Evolutionary conservation across 2,329 filamentous ascomycete species (phyloP).

Genomic region (Alternaria dauci): DNA sequence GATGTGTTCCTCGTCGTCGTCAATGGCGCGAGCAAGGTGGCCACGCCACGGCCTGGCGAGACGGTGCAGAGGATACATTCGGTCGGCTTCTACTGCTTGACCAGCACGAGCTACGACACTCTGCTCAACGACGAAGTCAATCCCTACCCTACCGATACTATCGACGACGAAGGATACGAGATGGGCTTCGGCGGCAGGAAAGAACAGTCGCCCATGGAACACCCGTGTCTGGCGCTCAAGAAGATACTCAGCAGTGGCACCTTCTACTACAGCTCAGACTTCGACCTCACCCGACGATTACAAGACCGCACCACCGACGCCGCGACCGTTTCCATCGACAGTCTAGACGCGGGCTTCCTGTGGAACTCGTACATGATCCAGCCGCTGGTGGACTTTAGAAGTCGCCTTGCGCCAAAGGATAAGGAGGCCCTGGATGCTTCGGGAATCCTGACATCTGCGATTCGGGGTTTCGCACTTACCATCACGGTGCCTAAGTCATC

Average conservation of each 20-base stretch:
- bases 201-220: constrained; percentile 76
- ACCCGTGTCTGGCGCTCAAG: constrained; percentile 88
- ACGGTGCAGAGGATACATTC: constrained; percentile 85
- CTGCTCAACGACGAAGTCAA: constrained; percentile 68
- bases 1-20: constrained; percentile 94
- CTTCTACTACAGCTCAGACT: constrained; percentile 99
- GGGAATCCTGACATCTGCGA: constrained; percentile 88
- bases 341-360: constrained; percentile 88
- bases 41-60: constrained; percentile 84
- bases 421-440: constrained; percentile 83
- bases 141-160: constrained; percentile 62
- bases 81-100: constrained; percentile 93
- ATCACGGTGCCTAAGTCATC: constrained; percentile 81
- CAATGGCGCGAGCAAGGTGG: constrained; percentile 78
- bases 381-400: constrained; percentile 88
- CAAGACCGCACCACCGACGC: constrained; percentile 86
- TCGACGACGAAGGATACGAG: constrained; percentile 63
- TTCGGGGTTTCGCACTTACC: constrained; percentile 89
- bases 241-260: constrained; percentile 92
- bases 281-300: constrained; percentile 91
- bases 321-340: constrained; percentile 86
- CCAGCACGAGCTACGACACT: constrained; percentile 84
- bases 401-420: constrained; percentile 77
- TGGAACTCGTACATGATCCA: constrained; percentile 99
- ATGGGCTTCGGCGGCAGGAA: constrained; percentile 63